Percentiles rank a stretch among this genome's conserved stretches.
Evolutionary conservation across 1,284 basidiomycete species (phyloP).

Genomic region (Boletus semigastroideus): DNA sequence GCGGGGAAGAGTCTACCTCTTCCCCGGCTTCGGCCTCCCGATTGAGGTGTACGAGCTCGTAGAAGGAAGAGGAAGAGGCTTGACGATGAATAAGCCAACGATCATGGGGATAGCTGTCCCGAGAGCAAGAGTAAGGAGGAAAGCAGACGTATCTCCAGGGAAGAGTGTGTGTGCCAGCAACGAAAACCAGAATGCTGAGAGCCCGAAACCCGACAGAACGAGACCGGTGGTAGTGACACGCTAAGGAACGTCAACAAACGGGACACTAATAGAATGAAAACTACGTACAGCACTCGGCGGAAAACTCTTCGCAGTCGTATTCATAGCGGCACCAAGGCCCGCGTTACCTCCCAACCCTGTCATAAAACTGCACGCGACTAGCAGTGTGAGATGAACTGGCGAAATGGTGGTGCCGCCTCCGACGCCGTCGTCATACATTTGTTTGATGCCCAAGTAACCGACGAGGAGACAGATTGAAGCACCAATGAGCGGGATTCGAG

Average conservation of each 20-base stretch:
- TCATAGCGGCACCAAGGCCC: conserved; percentile 54
- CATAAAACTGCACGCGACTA: conserved; percentile 53
- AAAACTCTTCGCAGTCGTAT: conserved; percentile 68
- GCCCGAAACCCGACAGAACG: conserved; percentile 80
- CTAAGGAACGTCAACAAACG: conserved; percentile 32
- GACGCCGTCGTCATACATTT: conserved; percentile 57
- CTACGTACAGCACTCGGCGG: conserved; percentile 47
- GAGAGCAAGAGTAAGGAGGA: conserved; percentile 67
- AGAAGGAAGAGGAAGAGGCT: conserved; percentile 52
- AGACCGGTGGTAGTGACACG: conserved; percentile 71
- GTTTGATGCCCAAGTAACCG: conserved; percentile 68
- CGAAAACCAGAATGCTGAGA: conserved; percentile 82
- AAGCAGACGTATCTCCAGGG: conserved; percentile 68
- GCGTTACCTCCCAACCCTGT: conserved; percentile 65
- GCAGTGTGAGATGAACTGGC: conserved; percentile 35
- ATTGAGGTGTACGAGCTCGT: conserved; percentile 6
- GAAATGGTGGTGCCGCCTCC: conserved; percentile 20
- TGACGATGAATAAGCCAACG: conserved; percentile 62
- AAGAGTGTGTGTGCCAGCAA: conserved; percentile 63
- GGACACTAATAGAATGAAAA: background rate
- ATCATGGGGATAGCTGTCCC: conserved; percentile 73
- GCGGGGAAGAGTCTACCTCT: conserved; percentile 19
- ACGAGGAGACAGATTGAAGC: conserved; percentile 53
- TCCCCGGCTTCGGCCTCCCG: conserved; percentile 11
- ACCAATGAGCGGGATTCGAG: conserved; percentile 46